These are phyloP conservation scores for Spathaspora arborariae DNA, from an alignment of 805 yeast genomes.

Conservation along the genomic window DNA sequence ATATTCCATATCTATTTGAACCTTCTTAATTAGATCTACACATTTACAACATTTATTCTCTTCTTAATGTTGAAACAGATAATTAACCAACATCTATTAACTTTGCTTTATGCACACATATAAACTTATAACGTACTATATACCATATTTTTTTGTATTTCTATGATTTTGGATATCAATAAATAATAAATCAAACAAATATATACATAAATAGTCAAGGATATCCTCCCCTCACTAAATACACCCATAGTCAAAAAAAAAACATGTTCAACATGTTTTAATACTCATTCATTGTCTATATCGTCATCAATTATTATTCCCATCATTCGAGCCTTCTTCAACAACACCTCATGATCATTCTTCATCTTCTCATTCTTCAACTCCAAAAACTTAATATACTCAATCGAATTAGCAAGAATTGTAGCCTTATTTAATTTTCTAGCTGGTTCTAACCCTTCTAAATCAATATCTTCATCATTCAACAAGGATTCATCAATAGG, in stretches of 20 bases:
- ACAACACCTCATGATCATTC: constrained; percentile 50
- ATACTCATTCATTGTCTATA: not conserved
- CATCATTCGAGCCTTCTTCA: constrained; percentile 31
- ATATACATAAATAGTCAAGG: not conserved
- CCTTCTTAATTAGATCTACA: no score
- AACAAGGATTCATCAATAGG: not conserved
- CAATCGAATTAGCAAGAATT: constrained; percentile 72
- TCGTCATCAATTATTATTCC: constrained; percentile 20
- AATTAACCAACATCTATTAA: not conserved
- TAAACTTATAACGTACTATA: not conserved
- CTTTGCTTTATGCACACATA: not conserved
- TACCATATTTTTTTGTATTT: not conserved
- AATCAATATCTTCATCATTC: constrained; percentile 26
- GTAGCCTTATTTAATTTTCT: constrained; percentile 74
- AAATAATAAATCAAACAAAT: not conserved
- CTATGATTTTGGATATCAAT: not conserved
- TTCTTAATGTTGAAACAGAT: no score
- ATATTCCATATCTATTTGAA: no score
- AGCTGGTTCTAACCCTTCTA: constrained; percentile 77
- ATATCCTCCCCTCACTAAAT: not conserved
- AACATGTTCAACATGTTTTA: not conserved
- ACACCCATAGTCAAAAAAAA: not conserved
- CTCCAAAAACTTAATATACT: constrained; percentile 73
- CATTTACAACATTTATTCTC: no score
- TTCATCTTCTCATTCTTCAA: constrained; percentile 48